phyloP scores from a whole-genome alignment of 176 grass and related monocot species.

The Oryza australiensis region DNA sequence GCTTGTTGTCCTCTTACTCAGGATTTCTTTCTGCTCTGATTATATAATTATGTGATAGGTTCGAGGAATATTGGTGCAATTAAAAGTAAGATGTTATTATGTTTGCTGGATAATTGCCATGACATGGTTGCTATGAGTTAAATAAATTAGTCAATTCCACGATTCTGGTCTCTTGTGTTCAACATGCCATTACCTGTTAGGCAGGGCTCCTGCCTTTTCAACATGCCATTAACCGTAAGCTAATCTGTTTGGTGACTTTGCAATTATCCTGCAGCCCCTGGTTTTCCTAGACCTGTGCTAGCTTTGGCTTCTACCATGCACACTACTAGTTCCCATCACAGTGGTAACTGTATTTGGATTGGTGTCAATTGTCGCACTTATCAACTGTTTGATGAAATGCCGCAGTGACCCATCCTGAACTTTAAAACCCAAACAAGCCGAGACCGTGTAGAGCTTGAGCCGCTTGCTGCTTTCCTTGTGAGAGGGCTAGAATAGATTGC shows the following conservation, averaged over 20 bases:
- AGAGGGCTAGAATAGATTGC: neutral
- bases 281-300: neutral
- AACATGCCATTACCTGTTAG: neutral
- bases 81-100: neutral
- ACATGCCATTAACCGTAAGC: neutral
- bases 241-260: neutral
- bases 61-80: neutral
- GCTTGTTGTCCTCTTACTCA: neutral
- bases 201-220: neutral
- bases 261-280: neutral
- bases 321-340: neutral
- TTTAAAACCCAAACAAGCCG: neutral
- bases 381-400: conserved; percentile 26
- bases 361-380: neutral
- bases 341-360: neutral
- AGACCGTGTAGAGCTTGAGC: neutral
- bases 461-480: neutral
- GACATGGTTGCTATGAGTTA: conserved; percentile 5
- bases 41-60: neutral
- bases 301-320: neutral
- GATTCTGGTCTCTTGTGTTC: neutral
- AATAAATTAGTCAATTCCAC: conserved; percentile 30
- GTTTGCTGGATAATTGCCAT: conserved; percentile 18
- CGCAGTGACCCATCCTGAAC: neutral
- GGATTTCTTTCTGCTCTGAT: conserved; percentile 6